Percentiles rank a stretch among this genome's conserved stretches.
phyloP scores from a whole-genome alignment of 2,329 filamentous ascomycete genomes.

The Calycina herbarum region DNA sequence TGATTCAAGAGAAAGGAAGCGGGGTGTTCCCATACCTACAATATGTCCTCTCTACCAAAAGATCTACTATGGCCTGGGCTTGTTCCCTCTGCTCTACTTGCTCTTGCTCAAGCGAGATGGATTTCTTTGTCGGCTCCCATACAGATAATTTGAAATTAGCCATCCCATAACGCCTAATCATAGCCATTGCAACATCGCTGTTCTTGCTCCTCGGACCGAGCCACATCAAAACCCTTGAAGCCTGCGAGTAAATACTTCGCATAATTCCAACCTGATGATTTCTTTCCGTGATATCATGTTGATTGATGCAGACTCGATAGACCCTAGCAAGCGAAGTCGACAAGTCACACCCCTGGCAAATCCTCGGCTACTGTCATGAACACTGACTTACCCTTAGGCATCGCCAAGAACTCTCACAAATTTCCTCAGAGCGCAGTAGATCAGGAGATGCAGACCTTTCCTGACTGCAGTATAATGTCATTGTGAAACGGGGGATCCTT shows the following conservation, averaged over 20 bases:
- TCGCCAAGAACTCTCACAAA: too few species aligned
- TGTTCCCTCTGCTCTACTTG: neutral
- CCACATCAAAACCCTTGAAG: slow-evolving; percentile 12
- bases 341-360: too few species aligned
- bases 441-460: too few species aligned
- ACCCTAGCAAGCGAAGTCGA: too few species aligned
- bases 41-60: neutral
- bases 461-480: too few species aligned
- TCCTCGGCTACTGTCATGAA: too few species aligned
- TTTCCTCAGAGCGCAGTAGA: too few species aligned
- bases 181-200: slow-evolving; percentile 8
- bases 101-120: too few species aligned
- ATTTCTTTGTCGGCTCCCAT: neutral
- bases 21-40: neutral
- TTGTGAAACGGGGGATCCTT: too few species aligned
- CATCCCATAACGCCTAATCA: neutral
- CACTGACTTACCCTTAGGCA: too few species aligned
- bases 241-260: slow-evolving; percentile 21
- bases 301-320: neutral
- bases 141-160: neutral
- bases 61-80: neutral
- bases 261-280: slow-evolving; percentile 25
- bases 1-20: too few species aligned
- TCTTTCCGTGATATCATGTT: slow-evolving; percentile 15
- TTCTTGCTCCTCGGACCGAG: slow-evolving; percentile 7